Percentiles rank a stretch among this genome's conserved stretches.
phyloP scores from a whole-genome alignment of 768 basidiomycete species.

The Leccinum uliginosum region DNA sequence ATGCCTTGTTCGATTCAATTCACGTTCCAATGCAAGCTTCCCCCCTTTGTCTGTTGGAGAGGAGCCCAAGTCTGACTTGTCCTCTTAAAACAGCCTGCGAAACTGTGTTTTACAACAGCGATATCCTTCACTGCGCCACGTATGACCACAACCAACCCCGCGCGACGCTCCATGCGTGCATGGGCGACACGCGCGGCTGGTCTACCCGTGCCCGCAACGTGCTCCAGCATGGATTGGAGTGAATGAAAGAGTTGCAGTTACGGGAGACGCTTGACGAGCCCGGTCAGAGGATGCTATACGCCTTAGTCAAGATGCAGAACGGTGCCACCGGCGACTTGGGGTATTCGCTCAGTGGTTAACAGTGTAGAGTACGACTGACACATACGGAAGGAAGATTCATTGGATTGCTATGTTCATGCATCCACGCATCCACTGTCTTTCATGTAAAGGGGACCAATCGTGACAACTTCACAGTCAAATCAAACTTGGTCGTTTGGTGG shows the following conservation, averaged over 20 bases:
- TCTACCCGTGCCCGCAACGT: constrained; percentile 63
- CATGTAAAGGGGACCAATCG: not conserved
- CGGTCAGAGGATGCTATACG: constrained; percentile 54
- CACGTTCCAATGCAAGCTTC: constrained; percentile 46
- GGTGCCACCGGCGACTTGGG: constrained; percentile 38
- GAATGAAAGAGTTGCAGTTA: constrained; percentile 61
- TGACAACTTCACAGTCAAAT: not conserved
- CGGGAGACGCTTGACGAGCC: constrained; percentile 39
- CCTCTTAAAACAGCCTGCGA: constrained; percentile 50
- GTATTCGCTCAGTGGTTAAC: constrained; percentile 45
- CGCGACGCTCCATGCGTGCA: constrained; percentile 66
- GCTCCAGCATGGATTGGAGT: constrained; percentile 67
- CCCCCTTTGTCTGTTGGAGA: not conserved
- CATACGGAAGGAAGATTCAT: not conserved
- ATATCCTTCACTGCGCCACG: constrained; percentile 70
- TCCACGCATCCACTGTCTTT: not conserved
- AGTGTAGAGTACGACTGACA: not conserved
- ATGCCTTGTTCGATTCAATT: constrained; percentile 69
- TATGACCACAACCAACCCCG: constrained; percentile 49
- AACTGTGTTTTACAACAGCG: constrained; percentile 76
- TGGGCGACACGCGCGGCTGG: constrained; percentile 62
- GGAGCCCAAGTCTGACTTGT: not conserved
- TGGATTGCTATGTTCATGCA: not conserved
- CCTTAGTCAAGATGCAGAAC: constrained; percentile 53
- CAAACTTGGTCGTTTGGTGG: not conserved